phyloP scores from a whole-genome alignment of 78 protist genomes.

The Emiliania huxleyi region DNA sequence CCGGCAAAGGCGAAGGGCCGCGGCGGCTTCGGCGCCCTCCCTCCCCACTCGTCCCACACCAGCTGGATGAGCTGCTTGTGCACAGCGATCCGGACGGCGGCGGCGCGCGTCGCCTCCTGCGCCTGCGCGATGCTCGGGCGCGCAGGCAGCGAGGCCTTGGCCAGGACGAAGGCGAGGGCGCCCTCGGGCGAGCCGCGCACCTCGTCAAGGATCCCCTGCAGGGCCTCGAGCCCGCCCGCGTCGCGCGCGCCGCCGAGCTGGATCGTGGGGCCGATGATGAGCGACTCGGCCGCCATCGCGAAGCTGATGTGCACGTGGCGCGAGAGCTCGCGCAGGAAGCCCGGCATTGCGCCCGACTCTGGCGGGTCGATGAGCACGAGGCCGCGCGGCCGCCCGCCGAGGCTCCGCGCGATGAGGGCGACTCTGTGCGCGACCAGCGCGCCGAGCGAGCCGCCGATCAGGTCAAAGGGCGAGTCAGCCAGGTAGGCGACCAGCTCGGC shows the following conservation, averaged over 20 bases:
- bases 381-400: not conserved
- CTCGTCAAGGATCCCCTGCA: not conserved
- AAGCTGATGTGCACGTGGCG: not conserved
- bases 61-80: not conserved
- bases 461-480: not conserved
- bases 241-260: not conserved
- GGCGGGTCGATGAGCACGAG: not conserved
- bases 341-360: not conserved
- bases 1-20: not conserved
- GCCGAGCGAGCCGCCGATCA: not conserved
- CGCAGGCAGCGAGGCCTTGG: not conserved
- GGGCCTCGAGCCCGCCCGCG: not conserved
- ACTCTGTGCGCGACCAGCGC: not conserved
- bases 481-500: not conserved
- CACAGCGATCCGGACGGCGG: not conserved
- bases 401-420: not conserved
- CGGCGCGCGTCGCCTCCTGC: not conserved
- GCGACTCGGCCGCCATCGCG: not conserved
- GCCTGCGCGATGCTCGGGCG: not conserved
- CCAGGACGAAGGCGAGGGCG: not conserved
- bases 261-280: not conserved
- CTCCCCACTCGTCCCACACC: not conserved
- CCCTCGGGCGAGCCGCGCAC: not conserved
- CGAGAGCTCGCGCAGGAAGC: not conserved
- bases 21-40: not conserved